These are phyloP conservation scores for Petunia hybrid DNA, from an alignment of 305 asterid genomes.

Conservation along the genomic window DNA sequence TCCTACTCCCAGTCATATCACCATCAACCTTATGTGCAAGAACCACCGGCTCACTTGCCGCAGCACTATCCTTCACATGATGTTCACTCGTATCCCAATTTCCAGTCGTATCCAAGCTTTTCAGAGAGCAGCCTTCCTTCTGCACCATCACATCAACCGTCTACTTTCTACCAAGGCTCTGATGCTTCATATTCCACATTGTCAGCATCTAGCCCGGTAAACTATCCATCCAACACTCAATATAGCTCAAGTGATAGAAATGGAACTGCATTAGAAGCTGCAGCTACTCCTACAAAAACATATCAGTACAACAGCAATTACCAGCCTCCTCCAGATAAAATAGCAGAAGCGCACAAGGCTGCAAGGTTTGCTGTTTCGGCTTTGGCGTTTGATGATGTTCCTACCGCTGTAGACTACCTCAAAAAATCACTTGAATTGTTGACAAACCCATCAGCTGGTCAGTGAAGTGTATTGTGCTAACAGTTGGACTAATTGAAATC, in stretches of 20 bases:
- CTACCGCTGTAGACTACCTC: conserved; percentile 73
- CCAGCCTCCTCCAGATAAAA: conserved; percentile 82
- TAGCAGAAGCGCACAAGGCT: conserved; percentile 87
- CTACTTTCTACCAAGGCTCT: conserved; percentile 63
- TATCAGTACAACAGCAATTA: conserved; percentile 69
- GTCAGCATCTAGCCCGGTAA: conserved; percentile 44
- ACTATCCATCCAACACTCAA: conserved; percentile 53
- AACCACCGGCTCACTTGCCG: conserved; percentile 57
- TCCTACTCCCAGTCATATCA: conserved; percentile 64
- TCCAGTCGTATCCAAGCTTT: conserved; percentile 82
- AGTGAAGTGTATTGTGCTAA: conserved; percentile 31
- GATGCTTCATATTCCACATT: conserved; percentile 52
- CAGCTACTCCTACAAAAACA: conserved; percentile 44
- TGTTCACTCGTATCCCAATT: conserved; percentile 53
- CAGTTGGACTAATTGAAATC: background rate
- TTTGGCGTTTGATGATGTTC: conserved; percentile 81
- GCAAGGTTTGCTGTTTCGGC: conserved; percentile 95
- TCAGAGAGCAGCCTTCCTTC: conserved; percentile 71
- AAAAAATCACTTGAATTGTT: conserved; percentile 77
- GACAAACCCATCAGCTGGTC: conserved; percentile 75
- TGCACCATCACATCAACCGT: conserved; percentile 66
- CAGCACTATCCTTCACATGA: conserved; percentile 55
- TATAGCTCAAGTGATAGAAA: conserved; percentile 50
- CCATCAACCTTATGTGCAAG: conserved; percentile 59
- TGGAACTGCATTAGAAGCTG: conserved; percentile 52